Evolutionary conservation across 441 rosid genomes (phyloP).

Genomic region (Pelargonium hybrid): DNA sequence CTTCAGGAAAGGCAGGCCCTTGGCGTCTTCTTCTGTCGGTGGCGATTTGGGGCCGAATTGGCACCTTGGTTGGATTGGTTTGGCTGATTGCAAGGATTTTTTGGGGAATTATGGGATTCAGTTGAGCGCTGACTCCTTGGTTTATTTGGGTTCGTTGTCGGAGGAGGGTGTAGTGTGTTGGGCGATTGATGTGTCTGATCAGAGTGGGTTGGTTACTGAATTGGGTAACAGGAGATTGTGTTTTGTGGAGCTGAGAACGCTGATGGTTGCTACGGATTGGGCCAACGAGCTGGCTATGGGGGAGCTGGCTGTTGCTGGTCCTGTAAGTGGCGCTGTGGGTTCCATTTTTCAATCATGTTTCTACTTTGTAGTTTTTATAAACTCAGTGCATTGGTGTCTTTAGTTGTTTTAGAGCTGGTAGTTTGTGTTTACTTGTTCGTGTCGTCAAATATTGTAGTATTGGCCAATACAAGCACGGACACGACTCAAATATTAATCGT

Average conservation of each 20-base stretch:
- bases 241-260: slow-evolving; percentile 76
- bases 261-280: slow-evolving; percentile 96
- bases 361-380: too few relatives aligned
- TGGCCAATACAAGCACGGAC: too few relatives aligned
- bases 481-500: too few relatives aligned
- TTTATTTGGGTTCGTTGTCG: slow-evolving; percentile 62
- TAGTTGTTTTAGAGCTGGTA: too few relatives aligned
- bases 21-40: background rate
- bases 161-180: slow-evolving; percentile 61
- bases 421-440: too few relatives aligned
- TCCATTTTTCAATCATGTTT: background rate
- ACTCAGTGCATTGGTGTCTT: too few relatives aligned
- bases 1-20: slow-evolving; percentile 1
- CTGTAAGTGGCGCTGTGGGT: slow-evolving; percentile 39
- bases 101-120: slow-evolving; percentile 37
- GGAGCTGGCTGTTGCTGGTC: slow-evolving; percentile 89
- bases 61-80: slow-evolving; percentile 68
- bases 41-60: slow-evolving; percentile 33
- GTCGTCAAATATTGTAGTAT: too few relatives aligned
- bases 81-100: slow-evolving; percentile 45
- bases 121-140: slow-evolving; percentile 39
- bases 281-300: slow-evolving; percentile 52
- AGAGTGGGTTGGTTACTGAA: slow-evolving; percentile 32
- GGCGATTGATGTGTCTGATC: slow-evolving; percentile 61
- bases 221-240: slow-evolving; percentile 35